Evolutionary conservation across 176 grass and related monocot species (phyloP).

Genomic region (Triticum timopheevii): DNA sequence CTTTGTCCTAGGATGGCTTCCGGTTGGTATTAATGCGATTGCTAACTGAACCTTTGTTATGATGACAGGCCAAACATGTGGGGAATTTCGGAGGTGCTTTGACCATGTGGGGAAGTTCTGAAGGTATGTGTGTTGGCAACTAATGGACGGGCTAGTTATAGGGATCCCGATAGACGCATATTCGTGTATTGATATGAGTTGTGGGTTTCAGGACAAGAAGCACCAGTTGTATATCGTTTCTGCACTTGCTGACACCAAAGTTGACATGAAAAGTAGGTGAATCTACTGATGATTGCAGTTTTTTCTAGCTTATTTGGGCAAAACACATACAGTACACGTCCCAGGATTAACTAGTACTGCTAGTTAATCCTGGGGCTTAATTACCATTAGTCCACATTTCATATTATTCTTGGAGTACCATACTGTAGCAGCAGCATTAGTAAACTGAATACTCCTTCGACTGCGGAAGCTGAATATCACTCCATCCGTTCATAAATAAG

Average conservation of each 20-base stretch:
- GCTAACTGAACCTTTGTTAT: slow-evolving; percentile 33
- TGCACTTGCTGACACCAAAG: slow-evolving; percentile 74
- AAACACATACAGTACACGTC: no score
- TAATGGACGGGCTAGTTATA: neutral
- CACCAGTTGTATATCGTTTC: slow-evolving; percentile 82
- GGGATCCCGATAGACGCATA: neutral
- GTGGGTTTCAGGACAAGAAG: slow-evolving; percentile 79
- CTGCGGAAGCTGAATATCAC: no score
- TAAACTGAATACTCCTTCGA: no score
- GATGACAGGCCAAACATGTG: slow-evolving; percentile 70
- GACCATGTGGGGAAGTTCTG: slow-evolving; percentile 62
- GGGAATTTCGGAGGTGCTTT: slow-evolving; percentile 78
- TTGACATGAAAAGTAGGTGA: slow-evolving; percentile 88
- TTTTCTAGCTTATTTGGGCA: slow-evolving; percentile 4
- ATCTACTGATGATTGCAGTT: neutral
- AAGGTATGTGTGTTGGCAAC: slow-evolving; percentile 51
- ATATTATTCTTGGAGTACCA: no score
- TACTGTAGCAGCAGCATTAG: no score
- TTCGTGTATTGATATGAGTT: neutral
- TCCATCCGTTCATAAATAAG: no score
- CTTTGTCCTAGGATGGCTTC: neutral
- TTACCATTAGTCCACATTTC: no score
- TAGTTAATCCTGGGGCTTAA: no score
- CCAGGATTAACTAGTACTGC: no score
- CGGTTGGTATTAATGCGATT: neutral